phyloP scores from a whole-genome alignment of 176 grass and related monocot genomes.

The Secale cereale region DNA sequence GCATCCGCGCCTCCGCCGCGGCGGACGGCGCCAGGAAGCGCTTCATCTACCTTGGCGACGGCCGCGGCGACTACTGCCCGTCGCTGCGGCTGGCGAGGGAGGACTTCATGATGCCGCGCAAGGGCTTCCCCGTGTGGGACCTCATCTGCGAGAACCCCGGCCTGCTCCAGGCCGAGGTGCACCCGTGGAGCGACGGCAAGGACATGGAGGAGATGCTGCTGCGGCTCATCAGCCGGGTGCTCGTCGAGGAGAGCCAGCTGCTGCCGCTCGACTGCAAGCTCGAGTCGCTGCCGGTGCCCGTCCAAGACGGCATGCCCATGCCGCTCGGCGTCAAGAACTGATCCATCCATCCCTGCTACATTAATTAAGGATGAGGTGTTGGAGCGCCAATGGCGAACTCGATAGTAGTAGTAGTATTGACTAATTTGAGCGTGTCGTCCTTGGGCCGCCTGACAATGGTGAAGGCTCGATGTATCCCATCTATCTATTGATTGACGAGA shows the following conservation, averaged over 20 bases:
- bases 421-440: background rate
- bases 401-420: background rate
- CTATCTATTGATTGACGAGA: background rate
- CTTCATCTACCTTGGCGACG: slow-evolving; percentile 81
- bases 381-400: background rate
- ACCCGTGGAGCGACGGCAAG: slow-evolving; percentile 63
- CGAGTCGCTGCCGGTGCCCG: slow-evolving; percentile 33
- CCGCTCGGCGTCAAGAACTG: slow-evolving; percentile 65
- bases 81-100: slow-evolving; percentile 43
- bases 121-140: slow-evolving; percentile 71
- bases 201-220: slow-evolving; percentile 56
- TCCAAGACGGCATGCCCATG: slow-evolving; percentile 44
- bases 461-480: slow-evolving; percentile 19
- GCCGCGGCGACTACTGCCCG: slow-evolving; percentile 83
- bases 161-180: slow-evolving; percentile 64
- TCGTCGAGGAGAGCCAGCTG: slow-evolving; percentile 8
- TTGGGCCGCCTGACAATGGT: background rate
- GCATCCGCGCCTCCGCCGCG: slow-evolving; percentile 26
- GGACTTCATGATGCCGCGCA: slow-evolving; percentile 81
- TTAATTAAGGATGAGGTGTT: background rate
- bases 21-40: slow-evolving; percentile 35
- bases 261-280: slow-evolving; percentile 57
- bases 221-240: slow-evolving; percentile 42
- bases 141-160: slow-evolving; percentile 49
- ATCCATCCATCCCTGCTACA: background rate